phyloP scores from a whole-genome alignment of 2,329 filamentous ascomycete genomes.

The Cadophora sp. region DNA sequence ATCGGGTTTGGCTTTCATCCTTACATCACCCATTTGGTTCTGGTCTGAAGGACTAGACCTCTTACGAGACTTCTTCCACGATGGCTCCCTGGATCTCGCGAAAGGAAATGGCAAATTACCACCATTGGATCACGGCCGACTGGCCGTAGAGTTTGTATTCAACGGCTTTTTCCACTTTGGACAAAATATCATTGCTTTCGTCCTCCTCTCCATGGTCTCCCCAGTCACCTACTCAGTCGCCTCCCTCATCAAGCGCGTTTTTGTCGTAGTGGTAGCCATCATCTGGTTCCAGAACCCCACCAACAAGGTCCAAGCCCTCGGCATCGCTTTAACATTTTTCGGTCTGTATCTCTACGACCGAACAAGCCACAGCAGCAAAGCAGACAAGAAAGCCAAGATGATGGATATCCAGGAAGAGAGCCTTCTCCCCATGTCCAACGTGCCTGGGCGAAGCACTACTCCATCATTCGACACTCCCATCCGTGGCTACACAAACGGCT shows the following conservation, averaged over 20 bases:
- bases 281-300: slow-evolving; percentile 95
- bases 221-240: slow-evolving; percentile 98
- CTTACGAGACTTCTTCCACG: slow-evolving; percentile 77
- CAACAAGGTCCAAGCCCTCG: slow-evolving; percentile 80
- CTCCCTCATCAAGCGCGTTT: slow-evolving; percentile 94
- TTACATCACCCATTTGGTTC: slow-evolving; percentile 92
- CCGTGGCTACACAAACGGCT: slow-evolving; percentile 54
- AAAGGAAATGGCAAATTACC: slow-evolving; percentile 50
- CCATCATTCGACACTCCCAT: slow-evolving; percentile 50
- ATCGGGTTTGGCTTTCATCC: slow-evolving; percentile 87
- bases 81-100: slow-evolving; percentile 74
- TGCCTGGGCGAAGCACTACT: slow-evolving; percentile 26
- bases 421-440: slow-evolving; percentile 39
- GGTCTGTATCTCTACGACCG: slow-evolving; percentile 96
- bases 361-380: slow-evolving; percentile 85
- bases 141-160: slow-evolving; percentile 88
- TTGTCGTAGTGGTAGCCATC: slow-evolving; percentile 93
- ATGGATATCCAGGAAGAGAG: slow-evolving; percentile 55
- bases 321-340: slow-evolving; percentile 87
- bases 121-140: slow-evolving; percentile 74
- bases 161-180: slow-evolving; percentile 97
- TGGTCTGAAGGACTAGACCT: slow-evolving; percentile 86
- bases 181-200: slow-evolving; percentile 94
- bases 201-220: slow-evolving; percentile 89
- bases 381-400: slow-evolving; percentile 79